Conservation (phyloP, 140 eudicot species). For the Senecio squalidus region DNA sequence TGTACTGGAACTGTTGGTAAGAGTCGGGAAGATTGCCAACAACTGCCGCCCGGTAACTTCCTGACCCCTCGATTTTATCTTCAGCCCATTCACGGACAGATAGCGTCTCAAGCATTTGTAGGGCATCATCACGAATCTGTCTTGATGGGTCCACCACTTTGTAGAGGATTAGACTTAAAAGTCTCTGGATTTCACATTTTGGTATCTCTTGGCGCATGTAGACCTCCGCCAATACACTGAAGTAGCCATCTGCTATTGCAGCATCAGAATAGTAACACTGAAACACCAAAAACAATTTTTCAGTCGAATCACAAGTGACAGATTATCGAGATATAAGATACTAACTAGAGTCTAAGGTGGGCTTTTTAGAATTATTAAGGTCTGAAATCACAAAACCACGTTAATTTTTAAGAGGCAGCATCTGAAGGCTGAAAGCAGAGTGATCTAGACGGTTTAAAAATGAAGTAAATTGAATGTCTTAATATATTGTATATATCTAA, state of each 20-base stretch:
- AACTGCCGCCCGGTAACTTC: conserved; percentile 95
- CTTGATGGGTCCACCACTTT: conserved; percentile 98
- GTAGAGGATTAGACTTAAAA: conserved; percentile 86
- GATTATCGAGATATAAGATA: conserved; percentile 11
- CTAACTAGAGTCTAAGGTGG: neutral
- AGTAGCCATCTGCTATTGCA: conserved; percentile 97
- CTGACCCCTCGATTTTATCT: conserved; percentile 81
- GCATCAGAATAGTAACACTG: conserved; percentile 97
- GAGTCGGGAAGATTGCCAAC: conserved; percentile 99
- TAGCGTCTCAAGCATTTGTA: conserved; percentile 98
- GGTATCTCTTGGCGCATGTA: conserved; percentile 99
- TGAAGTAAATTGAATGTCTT: too few relatives aligned
- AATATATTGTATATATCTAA: too few relatives aligned
- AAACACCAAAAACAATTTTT: conserved; percentile 4
- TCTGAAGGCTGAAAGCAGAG: too few relatives aligned
- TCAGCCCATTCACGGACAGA: conserved; percentile 98
- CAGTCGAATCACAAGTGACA: neutral
- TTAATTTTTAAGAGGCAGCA: too few relatives aligned
- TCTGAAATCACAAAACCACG: too few relatives aligned
- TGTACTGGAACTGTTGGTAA: conserved; percentile 98
- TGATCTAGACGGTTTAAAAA: too few relatives aligned
- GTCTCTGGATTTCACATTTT: conserved; percentile 94
- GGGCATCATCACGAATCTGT: conserved; percentile 98
- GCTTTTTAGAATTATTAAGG: too few relatives aligned
- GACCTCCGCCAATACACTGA: conserved; percentile 96